Evolutionary conservation across 2,329 filamentous ascomycete genomes (phyloP).

Genomic region (Colletotrichum viniferum): DNA sequence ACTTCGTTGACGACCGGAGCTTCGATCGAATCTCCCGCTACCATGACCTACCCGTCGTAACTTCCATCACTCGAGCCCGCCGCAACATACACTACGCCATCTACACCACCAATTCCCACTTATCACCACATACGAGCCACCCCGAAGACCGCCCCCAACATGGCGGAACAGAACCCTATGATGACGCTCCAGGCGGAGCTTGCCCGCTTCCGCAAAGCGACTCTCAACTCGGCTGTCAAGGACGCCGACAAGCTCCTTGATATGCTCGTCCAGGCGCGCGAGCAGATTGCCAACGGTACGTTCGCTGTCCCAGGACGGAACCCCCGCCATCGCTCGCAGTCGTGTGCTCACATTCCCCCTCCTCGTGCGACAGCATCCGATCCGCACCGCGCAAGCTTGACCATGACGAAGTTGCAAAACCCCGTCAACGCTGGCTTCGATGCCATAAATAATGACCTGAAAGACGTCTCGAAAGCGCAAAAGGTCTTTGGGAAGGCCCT

Average conservation of each 20-base stretch:
- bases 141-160: constrained; percentile 21
- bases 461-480: constrained; percentile 81
- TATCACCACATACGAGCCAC: not conserved
- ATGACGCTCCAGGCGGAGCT: constrained; percentile 73
- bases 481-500: constrained; percentile 85
- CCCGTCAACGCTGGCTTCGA: constrained; percentile 84
- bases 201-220: constrained; percentile 70
- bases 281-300: constrained; percentile 73
- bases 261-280: constrained; percentile 73
- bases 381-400: constrained; percentile 72
- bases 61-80: not conserved
- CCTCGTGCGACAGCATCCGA: constrained; percentile 51
- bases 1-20: not conserved
- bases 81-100: not conserved
- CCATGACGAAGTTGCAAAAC: constrained; percentile 83
- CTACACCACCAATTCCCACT: not conserved
- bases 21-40: not conserved
- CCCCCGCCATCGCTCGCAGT: constrained; percentile 4
- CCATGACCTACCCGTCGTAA: constrained; percentile 10
- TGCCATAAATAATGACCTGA: constrained; percentile 78
- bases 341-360: constrained; percentile 10
- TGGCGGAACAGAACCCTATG: constrained; percentile 50
- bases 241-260: constrained; percentile 87
- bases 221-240: constrained; percentile 71
- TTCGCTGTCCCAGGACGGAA: constrained; percentile 6